Evolutionary conservation across 306 rosid genomes (phyloP), one percentile per base, ranked within the genome.

Genomic region (Vachellia pachyceras): DNA sequence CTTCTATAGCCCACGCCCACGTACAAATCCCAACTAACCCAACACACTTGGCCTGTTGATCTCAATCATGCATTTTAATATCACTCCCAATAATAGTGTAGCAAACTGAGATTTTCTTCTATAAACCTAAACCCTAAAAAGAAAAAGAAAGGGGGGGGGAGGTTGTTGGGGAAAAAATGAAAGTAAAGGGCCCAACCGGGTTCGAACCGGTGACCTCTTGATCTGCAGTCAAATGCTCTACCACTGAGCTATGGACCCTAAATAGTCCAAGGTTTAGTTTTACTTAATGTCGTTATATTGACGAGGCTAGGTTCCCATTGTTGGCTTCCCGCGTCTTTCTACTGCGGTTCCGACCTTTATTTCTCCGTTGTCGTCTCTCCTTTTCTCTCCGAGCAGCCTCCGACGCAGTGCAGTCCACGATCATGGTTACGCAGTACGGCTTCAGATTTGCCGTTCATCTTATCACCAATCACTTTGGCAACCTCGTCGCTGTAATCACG

Each of bases 391-490:
- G 22, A 18, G 36, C 50, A 39, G 0, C 40, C 55, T 39, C 69
- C 8, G 22, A 14, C 52, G 15, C 22, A 11, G 2, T 12, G 49
- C 7, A n/a, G 40, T 2, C 64, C 12, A 55, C 47, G 29, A 73
- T 54, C 72, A 86, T 88, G 98, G 84, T 66, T 82, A 66, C 89
- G 4, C 88, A 80, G 80, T 81, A 83, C 84, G 97, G 97, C 81
- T 73, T 91, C 88, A 88, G 90, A 77, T 81, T 86, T 45, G 91
- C 96, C 80, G 85, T 91, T 7, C 94, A 91, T 69, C 85, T 95
- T 52, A 86, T 93, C 82, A 86, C 92, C 86, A 85, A 84, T 5
- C 92, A 91, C 92, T 95, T 95, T 88, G 99, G 97, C 69, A 91
- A 82, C 61, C 84, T 89, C 79, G 98, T 95, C 67, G 85, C 94